phyloP scores from a whole-genome alignment of 768 basidiomycete genomes.

The Nidularia pulvinata region DNA sequence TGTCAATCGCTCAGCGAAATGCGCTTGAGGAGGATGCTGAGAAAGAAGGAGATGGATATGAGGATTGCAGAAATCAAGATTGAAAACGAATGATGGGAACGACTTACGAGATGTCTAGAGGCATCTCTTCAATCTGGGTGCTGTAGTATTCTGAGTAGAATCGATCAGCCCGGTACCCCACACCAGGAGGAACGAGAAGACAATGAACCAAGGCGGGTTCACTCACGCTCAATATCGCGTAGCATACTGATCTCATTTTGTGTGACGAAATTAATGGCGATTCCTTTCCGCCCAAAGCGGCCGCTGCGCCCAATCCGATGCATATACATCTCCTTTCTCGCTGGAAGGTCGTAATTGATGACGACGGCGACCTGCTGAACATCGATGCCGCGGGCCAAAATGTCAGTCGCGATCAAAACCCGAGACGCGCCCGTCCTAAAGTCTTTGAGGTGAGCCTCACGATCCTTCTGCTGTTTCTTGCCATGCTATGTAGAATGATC shows the following conservation, averaged over 20 bases:
- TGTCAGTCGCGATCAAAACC: constrained; percentile 98
- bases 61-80: constrained; percentile 10
- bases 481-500: constrained; percentile 67
- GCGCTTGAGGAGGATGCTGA: constrained; percentile 83
- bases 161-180: constrained; percentile 8
- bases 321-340: constrained; percentile 97
- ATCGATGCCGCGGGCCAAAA: constrained; percentile 97
- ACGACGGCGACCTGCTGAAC: constrained; percentile 97
- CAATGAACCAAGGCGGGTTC: too few species aligned
- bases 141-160: constrained; percentile 73
- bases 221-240: constrained; percentile 93
- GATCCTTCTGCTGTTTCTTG: constrained; percentile 98
- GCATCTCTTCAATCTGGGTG: constrained; percentile 98
- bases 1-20: too few species aligned
- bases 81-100: constrained; percentile 5
- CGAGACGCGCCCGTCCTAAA: constrained; percentile 98
- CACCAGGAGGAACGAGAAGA: constrained; percentile 4
- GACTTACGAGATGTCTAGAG: constrained; percentile 90
- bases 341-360: constrained; percentile 93
- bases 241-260: constrained; percentile 93
- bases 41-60: constrained; percentile 10
- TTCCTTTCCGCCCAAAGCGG: constrained; percentile 96
- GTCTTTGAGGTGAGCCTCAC: constrained; percentile 98
- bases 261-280: constrained; percentile 96
- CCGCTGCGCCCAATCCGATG: constrained; percentile 98